Percentiles rank a stretch among this genome's conserved stretches.
Conservation (phyloP, 768 basidiomycete genomes). For the Mycena vitilis region DNA sequence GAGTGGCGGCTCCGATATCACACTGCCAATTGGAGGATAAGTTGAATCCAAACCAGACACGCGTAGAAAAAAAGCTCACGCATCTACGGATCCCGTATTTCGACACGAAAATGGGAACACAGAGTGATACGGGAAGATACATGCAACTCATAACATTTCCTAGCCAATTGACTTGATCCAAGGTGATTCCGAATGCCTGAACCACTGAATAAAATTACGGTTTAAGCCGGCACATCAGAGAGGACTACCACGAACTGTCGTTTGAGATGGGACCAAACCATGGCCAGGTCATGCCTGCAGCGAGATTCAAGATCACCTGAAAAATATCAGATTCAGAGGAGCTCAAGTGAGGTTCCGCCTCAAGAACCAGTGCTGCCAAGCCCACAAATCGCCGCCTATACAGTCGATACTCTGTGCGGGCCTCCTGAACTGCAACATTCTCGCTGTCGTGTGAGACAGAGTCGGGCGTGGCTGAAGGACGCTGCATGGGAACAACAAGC, state of each 20-base stretch:
- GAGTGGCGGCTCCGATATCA: slow-evolving; percentile 62
- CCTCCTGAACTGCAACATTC: slow-evolving; percentile 28
- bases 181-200: slow-evolving; percentile 71
- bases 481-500: too few species aligned
- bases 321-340: background rate
- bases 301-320: slow-evolving; percentile 72
- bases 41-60: too few species aligned
- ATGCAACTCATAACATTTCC: slow-evolving; percentile 73
- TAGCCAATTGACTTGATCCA: slow-evolving; percentile 85
- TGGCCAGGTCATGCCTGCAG: slow-evolving; percentile 75
- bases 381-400: slow-evolving; percentile 80
- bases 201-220: slow-evolving; percentile 58
- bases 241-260: slow-evolving; percentile 49
- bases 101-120: slow-evolving; percentile 67
- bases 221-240: too few species aligned
- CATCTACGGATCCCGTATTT: slow-evolving; percentile 72
- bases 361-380: slow-evolving; percentile 65
- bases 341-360: background rate
- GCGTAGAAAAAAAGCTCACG: too few species aligned
- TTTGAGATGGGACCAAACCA: slow-evolving; percentile 91
- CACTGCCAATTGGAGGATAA: too few species aligned
- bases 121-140: slow-evolving; percentile 72
- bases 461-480: too few species aligned
- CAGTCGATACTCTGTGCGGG: slow-evolving; percentile 59
- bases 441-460: too few species aligned